phyloP scores from a whole-genome alignment of 768 basidiomycete genomes.

The Coprinopsis strossmayeri region DNA sequence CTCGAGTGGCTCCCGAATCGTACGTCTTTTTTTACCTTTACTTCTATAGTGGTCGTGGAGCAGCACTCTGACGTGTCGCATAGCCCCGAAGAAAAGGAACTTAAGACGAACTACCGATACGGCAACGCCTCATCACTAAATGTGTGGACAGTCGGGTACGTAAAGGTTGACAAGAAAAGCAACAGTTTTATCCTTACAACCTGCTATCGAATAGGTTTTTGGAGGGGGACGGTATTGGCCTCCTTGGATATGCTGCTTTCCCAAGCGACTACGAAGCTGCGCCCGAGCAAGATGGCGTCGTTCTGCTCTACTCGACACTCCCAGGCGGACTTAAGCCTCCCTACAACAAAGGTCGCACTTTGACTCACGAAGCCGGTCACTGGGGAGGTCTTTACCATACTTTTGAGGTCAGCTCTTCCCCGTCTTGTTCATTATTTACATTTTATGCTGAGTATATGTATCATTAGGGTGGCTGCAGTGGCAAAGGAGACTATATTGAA shows the following conservation, averaged over 20 bases:
- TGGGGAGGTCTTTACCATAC: slow-evolving; percentile 55
- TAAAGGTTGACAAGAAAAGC: background rate
- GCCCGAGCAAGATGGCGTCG: slow-evolving; percentile 41
- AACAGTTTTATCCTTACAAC: slow-evolving; percentile 15
- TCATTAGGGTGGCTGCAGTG: slow-evolving; percentile 31
- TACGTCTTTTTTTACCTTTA: slow-evolving; percentile 11
- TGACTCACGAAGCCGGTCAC: slow-evolving; percentile 50
- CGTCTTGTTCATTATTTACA: no score
- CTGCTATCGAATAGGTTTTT: slow-evolving; percentile 19
- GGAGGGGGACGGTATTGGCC: slow-evolving; percentile 23
- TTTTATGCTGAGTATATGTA: background rate
- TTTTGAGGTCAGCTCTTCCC: slow-evolving; percentile 28
- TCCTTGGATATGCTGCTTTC: slow-evolving; percentile 41
- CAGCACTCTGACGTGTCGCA: background rate
- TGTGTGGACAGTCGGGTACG: slow-evolving; percentile 43
- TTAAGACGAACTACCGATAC: slow-evolving; percentile 36
- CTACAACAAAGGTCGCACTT: slow-evolving; percentile 40
- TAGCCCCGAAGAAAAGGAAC: slow-evolving; percentile 17
- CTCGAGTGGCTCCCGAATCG: slow-evolving; percentile 30
- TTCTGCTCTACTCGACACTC: slow-evolving; percentile 30
- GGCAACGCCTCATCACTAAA: slow-evolving; percentile 38
- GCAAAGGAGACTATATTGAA: slow-evolving; percentile 29
- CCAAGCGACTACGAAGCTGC: slow-evolving; percentile 31
- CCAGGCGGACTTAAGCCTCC: slow-evolving; percentile 32
- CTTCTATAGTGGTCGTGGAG: slow-evolving; percentile 1